Base-by-base conservation (phyloP, 179 eudicot genomes). In the Camellia oleifera region DNA sequence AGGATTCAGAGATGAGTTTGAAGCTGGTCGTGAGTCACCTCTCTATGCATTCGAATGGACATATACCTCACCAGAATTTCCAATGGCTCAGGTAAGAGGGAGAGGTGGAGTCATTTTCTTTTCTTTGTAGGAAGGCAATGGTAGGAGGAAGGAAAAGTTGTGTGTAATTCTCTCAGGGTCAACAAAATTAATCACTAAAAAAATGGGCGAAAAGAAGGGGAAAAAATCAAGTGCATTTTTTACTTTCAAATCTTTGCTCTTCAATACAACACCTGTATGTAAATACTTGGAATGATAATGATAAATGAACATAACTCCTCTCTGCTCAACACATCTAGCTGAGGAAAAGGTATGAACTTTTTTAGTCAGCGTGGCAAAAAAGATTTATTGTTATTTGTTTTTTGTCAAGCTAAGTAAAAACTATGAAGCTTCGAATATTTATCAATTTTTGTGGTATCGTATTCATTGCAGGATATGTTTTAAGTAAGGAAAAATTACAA, bases 21-120 rank as follows among this genome's bases (percentile, higher is more conserved):
- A 77, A 48, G 62, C 73, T 83, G 66, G 48, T 42, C 81, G 72
- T 17, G 69, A 62, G 10, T 65, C 52, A 57, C 70, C 53, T 58
- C 80, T 68, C 71, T 86, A 86, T 42, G 81, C 83, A 60, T 83
- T 80, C 75, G 74, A 86, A 65, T 90, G 92, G 92, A 87, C 87
- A 18, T 90, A 87, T 69, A 84, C 83, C n/a, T 89, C 93, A 23
- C 90, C 89, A 13, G 87, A 82, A 72, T 89, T 84, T 79, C 87
- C 92, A 14, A 86, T 89, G 92, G 82, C 78, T 65, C 93, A 87
- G 87, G 92, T 90, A 60, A 58, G 40, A 9, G 53, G 68, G 77
- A 32, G 44, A 56, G 15, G 8, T 42, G 11, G 60, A 60, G 40
- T 17, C 40, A 11, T 50, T 44, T 58, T 74, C 67, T 14, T 18